These are phyloP conservation scores for Eimeria brunetti DNA, from an alignment of 169 alveolate genomes.

Conservation along the genomic window DNA sequence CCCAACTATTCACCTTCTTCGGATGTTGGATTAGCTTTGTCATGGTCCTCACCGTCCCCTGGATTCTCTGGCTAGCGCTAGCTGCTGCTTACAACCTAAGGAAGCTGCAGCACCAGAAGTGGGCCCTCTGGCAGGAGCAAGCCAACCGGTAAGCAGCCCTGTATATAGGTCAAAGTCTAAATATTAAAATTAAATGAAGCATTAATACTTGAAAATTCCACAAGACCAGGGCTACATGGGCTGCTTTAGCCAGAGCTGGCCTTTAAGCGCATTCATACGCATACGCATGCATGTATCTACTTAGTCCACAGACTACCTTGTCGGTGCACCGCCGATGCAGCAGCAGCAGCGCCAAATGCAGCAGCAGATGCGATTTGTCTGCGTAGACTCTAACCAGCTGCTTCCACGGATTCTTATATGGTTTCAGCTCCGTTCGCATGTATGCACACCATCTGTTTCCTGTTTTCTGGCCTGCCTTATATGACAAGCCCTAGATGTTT, in stretches of 20 bases:
- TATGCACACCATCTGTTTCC: background rate
- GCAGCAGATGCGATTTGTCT: background rate
- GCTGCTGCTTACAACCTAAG: conserved; percentile 77
- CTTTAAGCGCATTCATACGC: background rate
- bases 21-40: conserved; percentile 79
- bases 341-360: background rate
- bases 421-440: background rate
- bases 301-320: background rate
- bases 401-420: background rate
- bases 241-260: background rate
- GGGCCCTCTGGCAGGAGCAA: conserved; percentile 77
- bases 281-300: background rate
- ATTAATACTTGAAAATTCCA: background rate
- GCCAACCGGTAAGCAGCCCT: conserved; percentile 74
- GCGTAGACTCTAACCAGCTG: background rate
- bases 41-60: conserved; percentile 78
- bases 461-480: background rate
- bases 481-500: background rate
- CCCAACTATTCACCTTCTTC: conserved; percentile 76
- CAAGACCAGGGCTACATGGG: background rate
- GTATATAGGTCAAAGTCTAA: background rate
- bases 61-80: conserved; percentile 78
- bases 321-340: background rate
- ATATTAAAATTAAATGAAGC: background rate
- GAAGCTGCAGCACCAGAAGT: conserved; percentile 77